Evolutionary conservation across 1,284 basidiomycete species (phyloP).

Genomic region (Vanrija pseudolonga): DNA sequence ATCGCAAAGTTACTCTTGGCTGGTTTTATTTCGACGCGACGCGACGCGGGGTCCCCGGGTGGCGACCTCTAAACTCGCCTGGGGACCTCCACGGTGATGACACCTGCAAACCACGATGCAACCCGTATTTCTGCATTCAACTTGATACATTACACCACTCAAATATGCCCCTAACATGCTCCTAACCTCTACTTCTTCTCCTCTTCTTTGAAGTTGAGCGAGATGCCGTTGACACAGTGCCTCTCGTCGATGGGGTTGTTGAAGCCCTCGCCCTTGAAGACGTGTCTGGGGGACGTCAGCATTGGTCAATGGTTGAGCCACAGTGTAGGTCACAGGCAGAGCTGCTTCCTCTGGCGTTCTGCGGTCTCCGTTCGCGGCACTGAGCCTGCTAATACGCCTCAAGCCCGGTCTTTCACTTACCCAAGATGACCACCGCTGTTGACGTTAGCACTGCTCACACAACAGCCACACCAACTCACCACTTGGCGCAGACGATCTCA

Average conservation of each 20-base stretch:
- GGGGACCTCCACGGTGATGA: no score
- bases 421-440: slow-evolving; percentile 85
- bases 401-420: slow-evolving; percentile 5
- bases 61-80: no score
- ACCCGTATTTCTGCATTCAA: no score
- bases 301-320: background rate
- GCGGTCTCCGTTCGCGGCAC: background rate
- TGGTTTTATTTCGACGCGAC: background rate
- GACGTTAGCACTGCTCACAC: background rate
- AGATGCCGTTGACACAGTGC: slow-evolving; percentile 88
- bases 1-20: background rate
- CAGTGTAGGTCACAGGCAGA: background rate
- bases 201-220: slow-evolving; percentile 69
- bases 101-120: no score
- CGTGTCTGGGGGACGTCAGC: slow-evolving; percentile 54
- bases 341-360: background rate
- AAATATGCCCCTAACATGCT: no score
- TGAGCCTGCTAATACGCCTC: background rate
- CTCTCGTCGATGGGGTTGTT: slow-evolving; percentile 32
- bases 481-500: slow-evolving; percentile 48
- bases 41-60: background rate
- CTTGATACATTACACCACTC: no score
- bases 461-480: slow-evolving; percentile 34
- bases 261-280: slow-evolving; percentile 81
- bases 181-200: slow-evolving; percentile 23